Percentiles rank a stretch among this genome's conserved stretches.
Conservation (phyloP, 495 filamentous ascomycete genomes). For the Trichoderma orchidacearum region DNA sequence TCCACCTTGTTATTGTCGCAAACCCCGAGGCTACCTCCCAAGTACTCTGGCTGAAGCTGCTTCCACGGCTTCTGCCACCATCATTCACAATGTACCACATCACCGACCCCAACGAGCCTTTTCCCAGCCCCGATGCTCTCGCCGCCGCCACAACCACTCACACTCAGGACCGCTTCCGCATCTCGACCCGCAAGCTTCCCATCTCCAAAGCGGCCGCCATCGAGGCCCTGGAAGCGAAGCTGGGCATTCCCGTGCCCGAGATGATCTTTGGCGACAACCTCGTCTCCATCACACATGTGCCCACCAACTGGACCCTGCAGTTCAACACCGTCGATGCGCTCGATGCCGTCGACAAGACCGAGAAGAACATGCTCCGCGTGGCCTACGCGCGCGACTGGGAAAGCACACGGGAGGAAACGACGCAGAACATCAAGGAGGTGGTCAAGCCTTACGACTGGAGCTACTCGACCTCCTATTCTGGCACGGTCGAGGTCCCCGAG, state of each 20-base stretch:
- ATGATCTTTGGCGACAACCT: conserved; percentile 99
- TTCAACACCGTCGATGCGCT: conserved; percentile 83
- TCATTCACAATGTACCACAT: conserved; percentile 11
- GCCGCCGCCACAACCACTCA: conserved; percentile 27
- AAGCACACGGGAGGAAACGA: conserved; percentile 65
- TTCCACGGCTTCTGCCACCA: not conserved
- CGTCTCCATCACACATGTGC: conserved; percentile 54
- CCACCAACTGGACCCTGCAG: conserved; percentile 54
- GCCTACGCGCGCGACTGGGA: conserved; percentile 88
- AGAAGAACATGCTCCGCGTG: conserved; percentile 73
- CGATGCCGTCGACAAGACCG: conserved; percentile 87
- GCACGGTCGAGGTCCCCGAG: conserved; percentile 30
- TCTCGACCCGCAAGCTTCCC: conserved; percentile 72
- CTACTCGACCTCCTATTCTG: conserved; percentile 76
- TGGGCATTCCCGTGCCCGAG: conserved; percentile 81
- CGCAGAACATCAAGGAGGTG: conserved; percentile 82
- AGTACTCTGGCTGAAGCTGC: not conserved
- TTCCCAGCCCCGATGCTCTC: conserved; percentile 17
- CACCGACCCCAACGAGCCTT: conserved; percentile 23
- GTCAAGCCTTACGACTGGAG: conserved; percentile 97
- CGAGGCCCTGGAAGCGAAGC: conserved; percentile 62
- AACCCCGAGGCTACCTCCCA: not conserved
- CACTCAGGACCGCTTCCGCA: conserved; percentile 47
- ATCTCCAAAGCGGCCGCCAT: conserved; percentile 88
- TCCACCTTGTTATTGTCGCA: too few relatives aligned